Base-by-base conservation (phyloP, 805 yeast genomes). In the Sporopachydermia lactativora region DNA sequence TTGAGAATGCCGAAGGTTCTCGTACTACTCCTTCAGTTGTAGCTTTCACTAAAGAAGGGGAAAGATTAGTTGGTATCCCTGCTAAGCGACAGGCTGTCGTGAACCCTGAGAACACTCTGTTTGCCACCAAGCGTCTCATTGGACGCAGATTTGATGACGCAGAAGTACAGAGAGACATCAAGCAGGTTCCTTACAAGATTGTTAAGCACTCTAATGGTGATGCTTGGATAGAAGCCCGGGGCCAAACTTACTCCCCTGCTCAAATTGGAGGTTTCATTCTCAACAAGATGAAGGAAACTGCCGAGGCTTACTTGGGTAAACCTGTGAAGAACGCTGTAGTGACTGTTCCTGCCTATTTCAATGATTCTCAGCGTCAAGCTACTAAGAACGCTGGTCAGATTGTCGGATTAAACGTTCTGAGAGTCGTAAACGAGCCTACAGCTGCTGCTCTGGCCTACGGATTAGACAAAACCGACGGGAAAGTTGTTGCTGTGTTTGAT, bases 241-340 rank as follows among this genome's bases (percentile, higher is more conserved):
- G 89, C 52, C 75, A 81, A 61, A 66, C 69, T 48, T 88, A 86
- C 71, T 86, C 96, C 39, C 96, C 96, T 42, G 88, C 94, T 44
- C 96, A 86, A 65, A 82, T 86, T 53, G 96, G 96, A 57, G 95
- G 96, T 42, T 83, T 86, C 57, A 71, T 86, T 49, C 75, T 86
- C 58, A 84, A 83, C 77, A 88, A 86, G 75, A 88, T 86, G 96
- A 88, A 86, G 77, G 96, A 88, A 71, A 88, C 96, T 51, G 96
- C 96, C 50, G 95, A 85, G 66, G 78, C 83, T 48, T 80, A 81
- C 71, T 70, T 85, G 53, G 92, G 94, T 65, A 85, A 84, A 73
- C 57, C 78, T 37, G 89, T 79, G 52, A 77, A 75, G 70, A 81
- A 84, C 62, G 95, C 96, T 45, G 94, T 81, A 50, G 94, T 81